Evolutionary conservation across 352 stramenopile genomes (phyloP), one percentile per base, ranked within the genome.

Genomic region (Pythium grandisporangium): DNA sequence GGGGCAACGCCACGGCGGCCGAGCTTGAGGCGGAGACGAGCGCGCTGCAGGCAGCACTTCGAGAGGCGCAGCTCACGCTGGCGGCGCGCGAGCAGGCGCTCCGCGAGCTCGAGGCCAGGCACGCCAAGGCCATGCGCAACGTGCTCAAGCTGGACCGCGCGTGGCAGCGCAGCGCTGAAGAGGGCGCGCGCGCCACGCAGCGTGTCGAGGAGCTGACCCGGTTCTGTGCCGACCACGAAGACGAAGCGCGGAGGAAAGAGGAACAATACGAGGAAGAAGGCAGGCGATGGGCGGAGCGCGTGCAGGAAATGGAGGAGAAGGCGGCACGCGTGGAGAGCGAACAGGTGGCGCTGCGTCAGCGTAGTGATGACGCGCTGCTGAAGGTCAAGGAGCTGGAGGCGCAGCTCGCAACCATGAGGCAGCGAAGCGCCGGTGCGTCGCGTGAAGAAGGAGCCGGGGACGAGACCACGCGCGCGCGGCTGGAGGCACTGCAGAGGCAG

Each of bases 1-100:
- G 79, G 41, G 79, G 79, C 37, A 72, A 89, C 50, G 62, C 71
- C 45, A 84, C 60, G 19, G 75, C 79, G 11, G 67, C 68, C 21
- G 74, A 89, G 55, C 66, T 93, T 22, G 79, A 93, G 48, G 72
- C 70, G 32, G 79, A 93, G 42, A 75, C 66, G 33, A 85, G 82
- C 37, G 75, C 69, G 37, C 63, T 93, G 22, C 68, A 82, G 45
- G 61, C 54, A 14, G 48, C 58, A 19, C 63, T 90, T 24, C 32
- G 52, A 21, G 68, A 88, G 35, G 70, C 71, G 24, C 69, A 89
- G 48, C 41, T 61, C 19, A 45, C 42, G 41, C 47, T 82, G n/a
- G 60, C 63, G 20, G 33, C 48, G 27, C 66, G 65, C 30, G 52
- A 77, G 42, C 27, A 57, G 35, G 56, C 59, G 36, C 54, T 85